Evolutionary conservation across 2,329 filamentous ascomycete species (phyloP), one percentile per base, ranked within the genome.

Genomic region (Microcyclospora tardicrescens): DNA sequence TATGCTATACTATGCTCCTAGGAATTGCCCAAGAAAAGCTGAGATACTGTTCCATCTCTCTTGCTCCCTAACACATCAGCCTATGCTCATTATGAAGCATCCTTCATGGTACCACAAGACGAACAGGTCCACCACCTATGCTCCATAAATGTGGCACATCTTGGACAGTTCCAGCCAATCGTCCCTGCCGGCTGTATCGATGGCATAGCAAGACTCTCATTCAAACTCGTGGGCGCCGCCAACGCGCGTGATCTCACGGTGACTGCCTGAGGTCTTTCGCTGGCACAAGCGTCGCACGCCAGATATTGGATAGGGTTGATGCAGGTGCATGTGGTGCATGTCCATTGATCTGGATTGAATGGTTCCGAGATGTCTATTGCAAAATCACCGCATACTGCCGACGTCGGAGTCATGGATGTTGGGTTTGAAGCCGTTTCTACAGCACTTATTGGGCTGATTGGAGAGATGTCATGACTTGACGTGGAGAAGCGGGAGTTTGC

Each of bases 121-220:
- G 69, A 68, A 48, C 75, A 79, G 4, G 73, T 77, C 75, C 74
- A 79, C 73, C 74, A 79, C 48, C 73, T 60, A 14, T 65, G 67
- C 54, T 79, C 75, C 73, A 78, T 79, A 43, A 75, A 79, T 1
- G 68, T 67, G 5, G 72, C 71, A 43, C 76, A 80, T 5, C 61
- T 57, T 37, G 62, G 49, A 53, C 76, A 80, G 38, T 68, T 61
- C 76, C 76, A 79, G 1, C 73, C 75, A 14, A 76, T 49, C 2
- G 69, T 66, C 34, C 67, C 59, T 30, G 61, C 62, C 14, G 60
- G 60, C n/a, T 62, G 19, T 24, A 8, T 58, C 1, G 59, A 34
- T 14, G 39, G 28, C 16, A 32, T 33, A 12, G 28, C 5, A 19
- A 27, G 35, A 6, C 16, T 33, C 10, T n/a, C 30, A n/a, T 15